Base-by-base conservation (phyloP, 2,329 filamentous ascomycete genomes). In the Sarocladium kiliense region DNA sequence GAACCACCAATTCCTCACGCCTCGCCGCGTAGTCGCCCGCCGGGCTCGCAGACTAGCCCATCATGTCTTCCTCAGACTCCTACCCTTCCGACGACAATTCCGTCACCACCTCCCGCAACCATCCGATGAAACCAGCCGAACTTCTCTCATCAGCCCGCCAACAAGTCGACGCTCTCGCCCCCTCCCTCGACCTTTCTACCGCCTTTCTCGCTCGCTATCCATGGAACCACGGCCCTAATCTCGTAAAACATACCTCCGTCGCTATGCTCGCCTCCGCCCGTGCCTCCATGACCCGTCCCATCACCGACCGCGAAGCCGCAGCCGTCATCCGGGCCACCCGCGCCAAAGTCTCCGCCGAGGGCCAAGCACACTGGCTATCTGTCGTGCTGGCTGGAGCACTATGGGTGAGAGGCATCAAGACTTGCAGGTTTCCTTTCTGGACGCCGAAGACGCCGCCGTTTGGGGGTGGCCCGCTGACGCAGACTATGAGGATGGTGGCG, bases 361-460 rank as follows among this genome's bases (percentile, higher is more conserved):
- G 26, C 16, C 32, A 53, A 11, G 50, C 26, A 11, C 50, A 53
- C 11, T 41, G 50, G 50, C 32, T 53, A 3, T 53, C 50, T 27
- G 32, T 53, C 16, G 32, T 36, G 6, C 6, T 53, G 4, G 50
- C 50, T 18, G 50, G 27, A 9, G 36, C 30, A 14, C 30, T 51
- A 3, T 51, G 30, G 27, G 10, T 11, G 23, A 11, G 30, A 3
- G 47, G 47, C 18, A 21, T 32, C 16, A 51, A 51, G 19, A 51
- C 47, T 10, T 34, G 16, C 47, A 51, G 47, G 30, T 51, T 51
- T 18, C 47, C 47, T 5, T 51, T 51, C 30, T 51, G 19, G 7
- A 51, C 47, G n/a, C 47, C 47, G 30, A 51, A 51, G 47, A 34
- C 4, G n/a, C 27, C 30, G 50, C 32, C 50, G 34, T 39, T 27